Base-by-base conservation (phyloP, 139 green algal species). In the Nannochloris sp. region DNA sequence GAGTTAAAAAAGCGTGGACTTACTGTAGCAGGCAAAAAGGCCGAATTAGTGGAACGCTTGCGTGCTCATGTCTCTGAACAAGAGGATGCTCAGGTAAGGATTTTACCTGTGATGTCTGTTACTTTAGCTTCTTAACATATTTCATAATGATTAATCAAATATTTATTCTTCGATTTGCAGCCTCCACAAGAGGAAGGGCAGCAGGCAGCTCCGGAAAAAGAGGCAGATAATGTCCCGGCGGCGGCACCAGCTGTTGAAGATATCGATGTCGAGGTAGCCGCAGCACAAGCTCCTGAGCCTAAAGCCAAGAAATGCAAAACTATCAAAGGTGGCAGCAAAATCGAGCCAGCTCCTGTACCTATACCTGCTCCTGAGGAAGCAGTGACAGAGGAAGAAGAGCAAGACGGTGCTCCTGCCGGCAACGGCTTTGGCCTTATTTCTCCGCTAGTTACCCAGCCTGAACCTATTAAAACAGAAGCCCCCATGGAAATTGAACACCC, bases 1-100 rank as follows among this genome's bases (percentile, higher is more conserved):
- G 71, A 83, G 39, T 54, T 82, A 46, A 80, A 77, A 54, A 71
- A 74, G n/a, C 46, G 70, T 12, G 65, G 48, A 1, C 61, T 80
- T 24, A 15, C 61, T 4, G 62, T 70, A 8, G 31, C 37, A 10
- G 77, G 77, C 30, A 68, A 72, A 42, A 83, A 83, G 34, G 60
- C 63, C 19, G 76, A 76, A 54, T 64, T 83, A 14, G 68, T 56
- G 30, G 54, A 37, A 5, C 65, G 77, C 12, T 55, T 83, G 32
- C 7, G 61, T 8, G 61, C 64, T 10, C 29, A 44, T 32, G 37
- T 78, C 37, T 19, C 9, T 19, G 37, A 45, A 6, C 27, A 66
- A 44, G 6, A 64, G 42, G 57, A 64, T n/a, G 62, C 6, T 62
- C 15, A 9, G 54, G 6, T 23, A 44, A 47, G n/a, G 14, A 24